phyloP scores from a whole-genome alignment of 2,329 filamentous ascomycete species.

The Neurospora crassa region DNA sequence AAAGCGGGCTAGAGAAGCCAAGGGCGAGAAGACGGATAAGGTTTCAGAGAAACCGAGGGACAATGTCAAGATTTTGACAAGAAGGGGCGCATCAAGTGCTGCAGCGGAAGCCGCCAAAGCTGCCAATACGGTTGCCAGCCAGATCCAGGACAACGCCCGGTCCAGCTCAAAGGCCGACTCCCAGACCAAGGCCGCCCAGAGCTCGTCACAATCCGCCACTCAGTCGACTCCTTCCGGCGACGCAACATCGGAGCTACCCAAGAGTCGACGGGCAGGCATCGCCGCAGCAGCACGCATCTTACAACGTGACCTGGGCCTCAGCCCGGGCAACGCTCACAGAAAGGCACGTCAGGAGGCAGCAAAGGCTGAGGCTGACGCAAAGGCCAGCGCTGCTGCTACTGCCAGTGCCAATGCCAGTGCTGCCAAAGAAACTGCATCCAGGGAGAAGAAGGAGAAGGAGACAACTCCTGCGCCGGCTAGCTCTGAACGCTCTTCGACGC shows the following conservation, averaged over 20 bases:
- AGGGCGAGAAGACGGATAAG: slow-evolving; percentile 39
- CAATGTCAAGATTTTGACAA: slow-evolving; percentile 53
- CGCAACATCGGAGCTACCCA: slow-evolving; percentile 24
- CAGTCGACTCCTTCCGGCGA: slow-evolving; percentile 5
- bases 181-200: slow-evolving; percentile 18
- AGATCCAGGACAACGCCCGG: slow-evolving; percentile 25
- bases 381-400: slow-evolving; percentile 28
- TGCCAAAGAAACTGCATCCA: slow-evolving; percentile 17
- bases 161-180: slow-evolving; percentile 16
- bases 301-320: slow-evolving; percentile 56
- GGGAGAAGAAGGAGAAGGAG: slow-evolving; percentile 9
- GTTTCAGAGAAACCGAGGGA: slow-evolving; percentile 44
- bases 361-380: slow-evolving; percentile 42
- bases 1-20: slow-evolving; percentile 52
- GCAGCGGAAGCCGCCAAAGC: slow-evolving; percentile 36
- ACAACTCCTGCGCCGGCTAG: neutral
- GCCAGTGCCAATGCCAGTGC: slow-evolving; percentile 6
- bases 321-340: slow-evolving; percentile 51
- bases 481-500: slow-evolving; percentile 1
- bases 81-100: slow-evolving; percentile 46
- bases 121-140: slow-evolving; percentile 31
- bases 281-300: slow-evolving; percentile 55
- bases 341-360: slow-evolving; percentile 49
- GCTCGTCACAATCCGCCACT: slow-evolving; percentile 5
- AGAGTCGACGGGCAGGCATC: slow-evolving; percentile 51